Evolutionary conservation across 2,329 filamentous ascomycete genomes (phyloP).

Genomic region (Lojkania enalia): DNA sequence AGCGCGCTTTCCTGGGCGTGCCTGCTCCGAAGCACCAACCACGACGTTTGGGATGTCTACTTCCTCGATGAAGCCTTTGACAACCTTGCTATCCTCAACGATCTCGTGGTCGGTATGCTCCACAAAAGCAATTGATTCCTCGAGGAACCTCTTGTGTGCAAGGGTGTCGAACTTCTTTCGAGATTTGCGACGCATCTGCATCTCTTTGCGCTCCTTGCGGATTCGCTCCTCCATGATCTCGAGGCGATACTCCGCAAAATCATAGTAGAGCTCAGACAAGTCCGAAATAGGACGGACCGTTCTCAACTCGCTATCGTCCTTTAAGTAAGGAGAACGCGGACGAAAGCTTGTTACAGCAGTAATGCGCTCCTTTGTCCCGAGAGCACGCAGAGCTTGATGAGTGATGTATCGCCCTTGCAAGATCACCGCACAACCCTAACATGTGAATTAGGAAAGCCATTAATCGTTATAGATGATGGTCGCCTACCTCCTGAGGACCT

Average conservation of each 20-base stretch:
- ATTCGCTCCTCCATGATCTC: constrained; percentile 65
- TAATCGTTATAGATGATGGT: constrained; percentile 4
- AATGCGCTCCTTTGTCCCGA: constrained; percentile 64
- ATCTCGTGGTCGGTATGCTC: constrained; percentile 41
- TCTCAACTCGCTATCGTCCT: constrained; percentile 64
- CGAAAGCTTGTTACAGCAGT: constrained; percentile 69
- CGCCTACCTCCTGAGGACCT: constrained; percentile 61
- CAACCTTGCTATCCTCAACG: constrained; percentile 33
- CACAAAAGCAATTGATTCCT: constrained; percentile 37
- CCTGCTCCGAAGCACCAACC: constrained; percentile 19
- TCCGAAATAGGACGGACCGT: constrained; percentile 64
- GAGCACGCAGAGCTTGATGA: constrained; percentile 63
- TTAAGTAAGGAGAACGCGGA: constrained; percentile 57
- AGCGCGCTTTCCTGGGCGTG: constrained; percentile 14
- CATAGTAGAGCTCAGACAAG: constrained; percentile 60
- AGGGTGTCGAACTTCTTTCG: constrained; percentile 39
- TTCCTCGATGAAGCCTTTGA: constrained; percentile 32
- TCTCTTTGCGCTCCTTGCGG: constrained; percentile 45
- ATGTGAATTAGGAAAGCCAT: constrained; percentile 12
- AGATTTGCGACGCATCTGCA: constrained; percentile 42
- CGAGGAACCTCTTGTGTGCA: constrained; percentile 41
- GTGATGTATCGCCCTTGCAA: constrained; percentile 69
- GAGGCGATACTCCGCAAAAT: constrained; percentile 65
- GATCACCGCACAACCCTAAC: constrained; percentile 64
- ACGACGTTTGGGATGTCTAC: constrained; percentile 29